Evolutionary conservation across 2,329 filamentous ascomycete genomes (phyloP).

Genomic region (Fusarium sterilihyphosum): DNA sequence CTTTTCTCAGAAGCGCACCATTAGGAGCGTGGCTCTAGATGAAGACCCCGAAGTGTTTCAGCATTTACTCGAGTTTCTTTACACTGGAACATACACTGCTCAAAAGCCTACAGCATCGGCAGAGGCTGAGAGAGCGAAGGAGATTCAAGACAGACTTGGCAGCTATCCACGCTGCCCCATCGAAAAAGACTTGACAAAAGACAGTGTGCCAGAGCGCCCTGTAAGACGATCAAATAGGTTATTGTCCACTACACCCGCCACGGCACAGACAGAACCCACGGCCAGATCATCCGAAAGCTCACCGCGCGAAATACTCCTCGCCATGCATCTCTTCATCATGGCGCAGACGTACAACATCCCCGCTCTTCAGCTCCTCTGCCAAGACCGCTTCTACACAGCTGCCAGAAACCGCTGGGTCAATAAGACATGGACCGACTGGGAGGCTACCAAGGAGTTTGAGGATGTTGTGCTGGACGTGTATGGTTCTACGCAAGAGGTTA

Average conservation of each 20-base stretch:
- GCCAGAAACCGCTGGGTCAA: constrained; percentile 8
- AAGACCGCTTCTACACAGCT: constrained; percentile 45
- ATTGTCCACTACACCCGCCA: not conserved
- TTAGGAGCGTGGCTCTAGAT: constrained; percentile 36
- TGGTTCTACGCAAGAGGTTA: not conserved
- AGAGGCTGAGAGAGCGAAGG: not conserved
- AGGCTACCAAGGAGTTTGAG: constrained; percentile 12
- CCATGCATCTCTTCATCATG: constrained; percentile 46
- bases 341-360: constrained; percentile 50
- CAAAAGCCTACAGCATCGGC: not conserved
- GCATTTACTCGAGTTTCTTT: constrained; percentile 47
- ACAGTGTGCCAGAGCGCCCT: not conserved
- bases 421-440: constrained; percentile 3
- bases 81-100: constrained; percentile 41
- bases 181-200: not conserved
- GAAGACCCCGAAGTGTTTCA: constrained; percentile 44
- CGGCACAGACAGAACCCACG: not conserved
- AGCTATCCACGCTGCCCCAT: constrained; percentile 2
- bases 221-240: constrained; percentile 12
- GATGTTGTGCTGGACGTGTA: constrained; percentile 20
- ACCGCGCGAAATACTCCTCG: constrained; percentile 18
- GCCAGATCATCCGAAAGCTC: not conserved
- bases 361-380: constrained; percentile 44
- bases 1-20: not conserved
- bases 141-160: constrained; percentile 11